Conservation (phyloP, 176 grass and related monocot genomes). For the Oryza punctata region DNA sequence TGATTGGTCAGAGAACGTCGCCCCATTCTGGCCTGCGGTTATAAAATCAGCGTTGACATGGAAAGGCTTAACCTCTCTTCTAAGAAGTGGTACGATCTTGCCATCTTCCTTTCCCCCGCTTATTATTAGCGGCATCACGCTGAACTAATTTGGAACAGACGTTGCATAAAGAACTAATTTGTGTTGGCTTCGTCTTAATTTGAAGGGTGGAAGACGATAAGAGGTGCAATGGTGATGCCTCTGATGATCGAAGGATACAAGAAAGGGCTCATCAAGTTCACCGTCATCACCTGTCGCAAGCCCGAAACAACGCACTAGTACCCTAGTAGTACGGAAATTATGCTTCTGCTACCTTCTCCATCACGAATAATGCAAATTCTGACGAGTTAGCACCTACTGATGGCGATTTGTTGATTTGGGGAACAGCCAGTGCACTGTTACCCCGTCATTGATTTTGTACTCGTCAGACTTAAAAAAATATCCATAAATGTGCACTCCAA, state of each 20-base stretch:
- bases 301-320: conserved; percentile 34
- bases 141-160: not conserved
- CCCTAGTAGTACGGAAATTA: not conserved
- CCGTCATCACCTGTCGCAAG: conserved; percentile 84
- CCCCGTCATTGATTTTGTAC: not conserved
- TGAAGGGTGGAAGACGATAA: conserved; percentile 97
- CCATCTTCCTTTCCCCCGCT: not conserved
- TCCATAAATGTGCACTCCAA: not conserved
- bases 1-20: conserved; percentile 95
- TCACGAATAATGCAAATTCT: not conserved
- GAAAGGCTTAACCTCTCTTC: conserved; percentile 77
- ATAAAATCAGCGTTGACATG: conserved; percentile 87
- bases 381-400: not conserved
- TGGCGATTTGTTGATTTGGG: not conserved
- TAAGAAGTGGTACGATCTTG: conserved; percentile 54
- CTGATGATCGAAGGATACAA: conserved; percentile 95
- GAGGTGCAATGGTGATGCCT: conserved; percentile 88
- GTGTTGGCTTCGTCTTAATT: not conserved
- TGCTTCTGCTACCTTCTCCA: not conserved
- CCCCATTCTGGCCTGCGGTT: conserved; percentile 96
- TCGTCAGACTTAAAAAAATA: not conserved
- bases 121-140: not conserved
- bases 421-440: not conserved
- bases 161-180: not conserved
- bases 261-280: conserved; percentile 90